Evolutionary conservation across 305 asterid genomes (phyloP).

Genomic region (Vinca major): DNA sequence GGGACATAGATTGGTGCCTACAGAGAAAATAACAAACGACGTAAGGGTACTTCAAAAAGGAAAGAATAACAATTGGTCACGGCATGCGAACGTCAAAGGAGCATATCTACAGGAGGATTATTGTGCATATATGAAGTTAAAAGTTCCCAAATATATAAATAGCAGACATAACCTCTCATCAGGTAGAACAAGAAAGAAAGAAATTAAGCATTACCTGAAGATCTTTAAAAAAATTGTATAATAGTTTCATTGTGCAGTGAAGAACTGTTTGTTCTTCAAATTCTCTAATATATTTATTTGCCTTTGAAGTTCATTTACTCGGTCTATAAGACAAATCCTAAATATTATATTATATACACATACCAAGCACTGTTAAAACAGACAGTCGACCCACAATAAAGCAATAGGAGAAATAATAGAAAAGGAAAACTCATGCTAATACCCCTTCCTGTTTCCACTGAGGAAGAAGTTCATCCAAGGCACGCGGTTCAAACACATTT

Average conservation of each 20-base stretch:
- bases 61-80: neutral
- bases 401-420: neutral
- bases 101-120: neutral
- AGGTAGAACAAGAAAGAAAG: neutral
- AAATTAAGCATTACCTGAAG: neutral
- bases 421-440: conserved; percentile 9
- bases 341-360: neutral
- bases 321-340: neutral
- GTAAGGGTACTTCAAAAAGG: neutral
- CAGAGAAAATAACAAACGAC: conserved; percentile 16
- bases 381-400: conserved; percentile 1
- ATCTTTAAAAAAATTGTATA: too few species aligned
- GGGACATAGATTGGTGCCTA: conserved; percentile 90
- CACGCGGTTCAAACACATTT: conserved; percentile 91
- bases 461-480: conserved; percentile 90
- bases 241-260: too few species aligned
- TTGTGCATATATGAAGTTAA: neutral
- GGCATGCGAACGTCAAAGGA: neutral
- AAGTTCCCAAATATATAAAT: neutral
- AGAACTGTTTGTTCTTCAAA: neutral
- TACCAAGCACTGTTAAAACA: neutral
- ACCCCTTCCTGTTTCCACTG: conserved; percentile 85
- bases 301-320: neutral
- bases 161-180: neutral
- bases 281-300: neutral